Base-by-base conservation (phyloP, 2,329 filamentous ascomycete genomes). In the Torrubiella hemipterigena region DNA sequence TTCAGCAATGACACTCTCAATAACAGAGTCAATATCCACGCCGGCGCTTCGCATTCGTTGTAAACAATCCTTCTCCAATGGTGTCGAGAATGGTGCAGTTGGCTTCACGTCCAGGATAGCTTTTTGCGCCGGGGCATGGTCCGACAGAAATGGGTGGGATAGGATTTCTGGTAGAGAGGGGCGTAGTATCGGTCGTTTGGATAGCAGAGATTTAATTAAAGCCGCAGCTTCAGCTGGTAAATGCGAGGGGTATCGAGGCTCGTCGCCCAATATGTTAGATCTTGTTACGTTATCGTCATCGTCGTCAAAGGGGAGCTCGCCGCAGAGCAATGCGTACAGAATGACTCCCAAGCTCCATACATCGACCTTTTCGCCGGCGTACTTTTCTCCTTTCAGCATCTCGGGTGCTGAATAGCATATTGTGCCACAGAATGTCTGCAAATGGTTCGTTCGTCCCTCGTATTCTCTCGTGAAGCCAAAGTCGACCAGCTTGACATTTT, bases 391-490 rank as follows among this genome's bases (percentile, higher is more conserved):
- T 54, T 91, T 94, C 24, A 98, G 68, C 91, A 98, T 98, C 56
- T 98, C 91, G 3, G 91, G 91, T 3, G 91, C 91, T 33, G 86
- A 94, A 57, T 98, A 98, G 60, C 89, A 96, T 39, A 98, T 80
- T 0, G 91, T 98, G 5, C 91, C 91, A 53, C 91, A 98, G 57
- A 94, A 98, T 2, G 91, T 98, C 56, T 96, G 89, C 33, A 98
- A 61, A 49, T 96, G 89, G 53, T 87, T 96, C 18, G 84, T 74
- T 46, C 93, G 86, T 37, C 89, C 89, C 56, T 95, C 86, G 54
- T 98, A 98, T 58, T 98, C 91, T 42, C 91, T 72, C 9, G 91
- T 98, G 51, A 98, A 98, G 13, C 91, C 91, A 61, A 98, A 98
- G 54, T 98, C 91, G 43, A 93, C 89, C 38, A 98, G 63, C 59